phyloP scores from a whole-genome alignment of 2,329 filamentous ascomycete species.

The Claviceps sp. region DNA sequence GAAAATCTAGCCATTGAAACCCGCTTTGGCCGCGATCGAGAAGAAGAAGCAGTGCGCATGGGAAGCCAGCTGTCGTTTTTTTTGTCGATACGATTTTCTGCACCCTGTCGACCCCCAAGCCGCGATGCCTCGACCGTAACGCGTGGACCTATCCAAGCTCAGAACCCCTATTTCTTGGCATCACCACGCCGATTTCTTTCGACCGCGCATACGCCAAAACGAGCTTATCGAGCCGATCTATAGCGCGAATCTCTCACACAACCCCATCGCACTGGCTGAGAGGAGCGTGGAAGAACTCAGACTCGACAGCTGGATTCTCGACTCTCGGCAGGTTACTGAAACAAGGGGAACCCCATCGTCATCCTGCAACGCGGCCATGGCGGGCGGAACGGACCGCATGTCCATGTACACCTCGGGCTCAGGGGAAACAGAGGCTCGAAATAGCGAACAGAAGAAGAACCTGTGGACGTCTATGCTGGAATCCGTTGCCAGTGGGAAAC shows the following conservation, averaged over 20 bases:
- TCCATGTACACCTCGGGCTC: slow-evolving; percentile 46
- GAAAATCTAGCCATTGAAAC: background rate
- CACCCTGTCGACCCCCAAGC: background rate
- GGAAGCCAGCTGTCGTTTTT: background rate
- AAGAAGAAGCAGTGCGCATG: background rate
- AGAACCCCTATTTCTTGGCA: background rate
- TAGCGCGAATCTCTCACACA: background rate
- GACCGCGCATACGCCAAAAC: slow-evolving; percentile 4
- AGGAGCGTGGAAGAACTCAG: background rate
- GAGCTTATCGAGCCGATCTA: background rate
- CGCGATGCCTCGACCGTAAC: slow-evolving; percentile 1
- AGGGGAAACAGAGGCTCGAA: slow-evolving; percentile 40
- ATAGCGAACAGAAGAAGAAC: slow-evolving; percentile 67
- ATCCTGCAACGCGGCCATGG: slow-evolving; percentile 23
- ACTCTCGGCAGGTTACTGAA: background rate
- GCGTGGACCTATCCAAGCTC: background rate
- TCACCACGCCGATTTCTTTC: slow-evolving; percentile 4
- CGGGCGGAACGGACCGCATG: slow-evolving; percentile 39
- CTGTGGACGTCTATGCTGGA: slow-evolving; percentile 93
- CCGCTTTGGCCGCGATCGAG: background rate
- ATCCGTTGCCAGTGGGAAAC: slow-evolving; percentile 77
- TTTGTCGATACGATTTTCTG: background rate
- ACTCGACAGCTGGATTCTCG: background rate
- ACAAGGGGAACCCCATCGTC: background rate
- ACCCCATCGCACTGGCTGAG: background rate